A percentile compares a stretch with the other conserved stretches of the same genome.
Conservation (phyloP, 1,284 basidiomycete genomes). For the Naganishia liquefaciens region DNA sequence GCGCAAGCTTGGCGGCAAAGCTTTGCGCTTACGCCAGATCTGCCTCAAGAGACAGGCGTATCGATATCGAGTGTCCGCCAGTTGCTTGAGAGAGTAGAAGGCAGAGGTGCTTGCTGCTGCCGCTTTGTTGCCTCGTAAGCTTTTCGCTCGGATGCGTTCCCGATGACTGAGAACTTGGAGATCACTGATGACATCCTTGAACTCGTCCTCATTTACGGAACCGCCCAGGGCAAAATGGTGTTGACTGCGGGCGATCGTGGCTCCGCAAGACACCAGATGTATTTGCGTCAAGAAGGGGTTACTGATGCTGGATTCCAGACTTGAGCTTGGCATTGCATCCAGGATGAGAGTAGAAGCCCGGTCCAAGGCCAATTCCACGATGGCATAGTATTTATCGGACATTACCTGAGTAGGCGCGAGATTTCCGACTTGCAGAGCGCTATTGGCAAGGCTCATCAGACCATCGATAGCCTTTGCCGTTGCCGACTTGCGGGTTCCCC, state of each 20-base stretch:
- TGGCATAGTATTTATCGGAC: constrained; percentile 45
- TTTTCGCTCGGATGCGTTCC: constrained; percentile 46
- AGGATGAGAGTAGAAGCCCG: constrained; percentile 53
- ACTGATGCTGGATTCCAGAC: constrained; percentile 37
- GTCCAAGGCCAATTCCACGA: constrained; percentile 51
- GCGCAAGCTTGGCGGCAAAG: constrained; percentile 3
- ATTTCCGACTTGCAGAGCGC: constrained; percentile 44
- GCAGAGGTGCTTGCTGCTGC: constrained; percentile 44
- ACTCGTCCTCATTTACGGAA: constrained; percentile 48
- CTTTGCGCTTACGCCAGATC: constrained; percentile 47
- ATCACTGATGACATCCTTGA: constrained; percentile 46
- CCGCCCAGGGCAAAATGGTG: constrained; percentile 46
- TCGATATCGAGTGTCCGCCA: constrained; percentile 46
- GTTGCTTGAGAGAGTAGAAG: constrained; percentile 45
- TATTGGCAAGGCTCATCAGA: constrained; percentile 46
- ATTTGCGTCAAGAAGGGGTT: constrained; percentile 48
- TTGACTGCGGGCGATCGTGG: constrained; percentile 44
- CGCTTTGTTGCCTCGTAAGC: constrained; percentile 44
- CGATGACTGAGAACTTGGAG: constrained; percentile 44
- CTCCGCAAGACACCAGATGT: constrained; percentile 46
- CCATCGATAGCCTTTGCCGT: constrained; percentile 44
- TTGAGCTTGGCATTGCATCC: constrained; percentile 39
- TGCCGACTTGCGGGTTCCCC: constrained; percentile 39
- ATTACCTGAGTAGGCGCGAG: constrained; percentile 39
- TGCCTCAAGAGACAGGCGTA: constrained; percentile 47